These are phyloP conservation scores for Dactylorhiza incarnata DNA, from an alignment of 106 monocot species.

Conservation along the genomic window DNA sequence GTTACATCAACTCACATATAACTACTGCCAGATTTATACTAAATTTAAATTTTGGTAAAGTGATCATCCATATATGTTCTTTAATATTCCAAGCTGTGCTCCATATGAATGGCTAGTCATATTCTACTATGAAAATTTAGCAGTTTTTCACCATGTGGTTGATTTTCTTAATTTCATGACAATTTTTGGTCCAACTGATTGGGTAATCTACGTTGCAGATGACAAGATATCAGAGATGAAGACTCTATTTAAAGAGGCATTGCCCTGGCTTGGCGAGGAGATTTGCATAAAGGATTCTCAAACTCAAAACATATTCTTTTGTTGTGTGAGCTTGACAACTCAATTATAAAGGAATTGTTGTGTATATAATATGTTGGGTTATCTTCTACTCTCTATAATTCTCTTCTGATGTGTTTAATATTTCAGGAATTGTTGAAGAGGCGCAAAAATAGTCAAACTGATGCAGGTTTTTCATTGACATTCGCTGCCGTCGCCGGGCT, in stretches of 20 bases:
- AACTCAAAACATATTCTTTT: constrained; percentile 50
- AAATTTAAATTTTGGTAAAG: too few relatives aligned
- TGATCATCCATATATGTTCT: not conserved
- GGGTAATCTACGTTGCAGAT: constrained; percentile 30
- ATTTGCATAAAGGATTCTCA: constrained; percentile 71
- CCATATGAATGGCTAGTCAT: not conserved
- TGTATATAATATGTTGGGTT: too few relatives aligned
- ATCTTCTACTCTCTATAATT: too few relatives aligned
- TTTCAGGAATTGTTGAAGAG: constrained; percentile 58
- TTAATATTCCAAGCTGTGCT: not conserved
- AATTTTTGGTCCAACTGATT: not conserved
- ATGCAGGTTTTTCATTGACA: constrained; percentile 50
- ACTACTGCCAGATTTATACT: too few relatives aligned
- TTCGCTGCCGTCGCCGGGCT: constrained; percentile 55
- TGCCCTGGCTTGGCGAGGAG: constrained; percentile 86
- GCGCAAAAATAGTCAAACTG: constrained; percentile 35
- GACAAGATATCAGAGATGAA: constrained; percentile 76
- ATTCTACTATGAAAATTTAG: not conserved
- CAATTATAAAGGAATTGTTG: too few relatives aligned
- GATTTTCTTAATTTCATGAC: not conserved
- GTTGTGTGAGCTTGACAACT: constrained; percentile 63
- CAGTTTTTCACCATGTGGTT: not conserved
- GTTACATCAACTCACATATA: too few relatives aligned
- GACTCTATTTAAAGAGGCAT: constrained; percentile 64
- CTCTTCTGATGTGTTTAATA: not conserved